A percentile compares a stretch with the other conserved stretches of the same genome.
phyloP scores from a whole-genome alignment of 768 basidiomycete species.

The Kockovaella imperatae region DNA sequence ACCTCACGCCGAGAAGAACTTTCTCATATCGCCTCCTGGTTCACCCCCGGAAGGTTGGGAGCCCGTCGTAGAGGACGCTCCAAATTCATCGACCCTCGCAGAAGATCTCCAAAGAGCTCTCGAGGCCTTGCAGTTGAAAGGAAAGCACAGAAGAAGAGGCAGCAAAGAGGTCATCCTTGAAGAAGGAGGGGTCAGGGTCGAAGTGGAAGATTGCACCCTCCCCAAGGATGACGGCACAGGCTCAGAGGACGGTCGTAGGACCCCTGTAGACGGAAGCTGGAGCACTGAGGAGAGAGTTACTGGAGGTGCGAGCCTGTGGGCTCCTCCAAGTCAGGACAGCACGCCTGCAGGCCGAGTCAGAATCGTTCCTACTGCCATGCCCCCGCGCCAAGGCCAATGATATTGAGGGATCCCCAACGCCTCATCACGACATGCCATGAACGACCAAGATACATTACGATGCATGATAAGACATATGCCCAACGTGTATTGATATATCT shows the following conservation, averaged over 20 bases:
- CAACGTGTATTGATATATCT: not conserved
- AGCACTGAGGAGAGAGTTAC: conserved; percentile 11
- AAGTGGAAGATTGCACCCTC: conserved; percentile 24
- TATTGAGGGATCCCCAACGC: too few species aligned
- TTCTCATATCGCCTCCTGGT: conserved; percentile 94
- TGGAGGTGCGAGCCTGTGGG: conserved; percentile 9
- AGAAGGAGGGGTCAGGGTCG: conserved; percentile 29
- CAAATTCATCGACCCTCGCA: conserved; percentile 73
- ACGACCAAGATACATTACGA: not conserved
- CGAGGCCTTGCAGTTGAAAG: conserved; percentile 55
- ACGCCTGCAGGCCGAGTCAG: conserved; percentile 14
- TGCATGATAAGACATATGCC: conserved; percentile 1
- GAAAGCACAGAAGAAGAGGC: conserved; percentile 10
- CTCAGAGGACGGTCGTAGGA: too few species aligned
- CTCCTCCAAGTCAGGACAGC: conserved; percentile 10
- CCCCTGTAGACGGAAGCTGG: too few species aligned
- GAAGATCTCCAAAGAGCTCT: conserved; percentile 79
- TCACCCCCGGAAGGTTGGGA: conserved; percentile 98
- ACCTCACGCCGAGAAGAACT: conserved; percentile 79
- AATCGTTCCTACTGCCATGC: conserved; percentile 26
- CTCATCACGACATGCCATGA: too few species aligned
- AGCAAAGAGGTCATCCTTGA: conserved; percentile 32
- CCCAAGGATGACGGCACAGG: too few species aligned
- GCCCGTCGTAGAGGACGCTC: conserved; percentile 78
- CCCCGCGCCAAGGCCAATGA: too few species aligned